A percentile compares a stretch with the other conserved stretches of the same genome.
phyloP scores from a whole-genome alignment of 805 yeast genomes.

The Metschnikowia koreensis region DNA sequence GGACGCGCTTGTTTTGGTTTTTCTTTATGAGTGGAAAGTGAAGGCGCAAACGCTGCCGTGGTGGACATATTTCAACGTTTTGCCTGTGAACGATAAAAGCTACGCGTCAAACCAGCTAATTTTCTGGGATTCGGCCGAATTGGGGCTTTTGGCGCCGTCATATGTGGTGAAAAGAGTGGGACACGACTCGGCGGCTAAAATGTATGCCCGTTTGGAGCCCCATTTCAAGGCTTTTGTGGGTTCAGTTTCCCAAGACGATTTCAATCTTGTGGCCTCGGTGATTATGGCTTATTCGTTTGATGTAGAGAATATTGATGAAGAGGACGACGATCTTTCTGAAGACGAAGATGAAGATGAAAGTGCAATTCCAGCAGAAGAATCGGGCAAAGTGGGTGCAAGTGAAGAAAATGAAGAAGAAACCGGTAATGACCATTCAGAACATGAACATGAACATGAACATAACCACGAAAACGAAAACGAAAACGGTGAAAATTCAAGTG shows the following conservation, averaged over 20 bases:
- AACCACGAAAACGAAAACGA: neutral
- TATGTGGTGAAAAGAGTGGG: conserved; percentile 71
- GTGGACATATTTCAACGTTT: conserved; percentile 66
- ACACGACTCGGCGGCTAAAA: conserved; percentile 56
- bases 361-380: neutral
- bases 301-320: conserved; percentile 43
- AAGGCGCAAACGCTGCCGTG: conserved; percentile 53
- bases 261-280: conserved; percentile 70
- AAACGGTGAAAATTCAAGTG: neutral
- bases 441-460: neutral
- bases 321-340: conserved; percentile 12
- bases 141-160: conserved; percentile 63
- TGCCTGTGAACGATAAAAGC: conserved; percentile 51
- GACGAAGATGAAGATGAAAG: conserved; percentile 18
- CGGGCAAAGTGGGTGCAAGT: too few species aligned
- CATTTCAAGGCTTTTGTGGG: conserved; percentile 8
- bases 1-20: conserved; percentile 71
- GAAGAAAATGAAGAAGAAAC: conserved; percentile 3
- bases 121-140: conserved; percentile 73
- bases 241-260: conserved; percentile 49
- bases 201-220: conserved; percentile 41
- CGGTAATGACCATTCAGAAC: neutral
- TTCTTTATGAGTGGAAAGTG: conserved; percentile 57
- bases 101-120: conserved; percentile 61
- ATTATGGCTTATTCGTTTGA: conserved; percentile 93